phyloP scores from a whole-genome alignment of 83 land plant genomes.

The Diphasiastrum complanatum region DNA sequence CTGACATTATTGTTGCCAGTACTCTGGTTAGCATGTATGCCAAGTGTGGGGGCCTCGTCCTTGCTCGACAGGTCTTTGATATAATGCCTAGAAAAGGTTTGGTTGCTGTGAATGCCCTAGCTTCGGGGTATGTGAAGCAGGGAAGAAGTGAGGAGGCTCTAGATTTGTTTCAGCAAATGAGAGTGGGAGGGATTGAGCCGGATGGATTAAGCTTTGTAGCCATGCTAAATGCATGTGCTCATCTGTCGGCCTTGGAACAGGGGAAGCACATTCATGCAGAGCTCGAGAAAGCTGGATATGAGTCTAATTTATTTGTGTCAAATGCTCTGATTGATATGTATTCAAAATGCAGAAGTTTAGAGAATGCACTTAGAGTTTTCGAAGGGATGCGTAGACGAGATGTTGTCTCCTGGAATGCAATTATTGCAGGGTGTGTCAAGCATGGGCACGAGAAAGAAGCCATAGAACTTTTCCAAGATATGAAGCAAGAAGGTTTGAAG shows the following conservation, averaged over 20 bases:
- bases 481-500: not conserved
- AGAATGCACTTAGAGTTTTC: not conserved
- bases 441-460: not conserved
- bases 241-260: not conserved
- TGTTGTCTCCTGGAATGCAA: slow-evolving; percentile 5
- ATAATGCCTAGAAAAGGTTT: not conserved
- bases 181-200: not conserved
- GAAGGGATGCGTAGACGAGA: not conserved
- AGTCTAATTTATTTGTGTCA: not conserved
- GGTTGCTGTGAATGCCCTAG: not conserved
- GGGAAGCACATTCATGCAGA: not conserved
- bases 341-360: not conserved
- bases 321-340: not conserved
- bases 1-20: not conserved
- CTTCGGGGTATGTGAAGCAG: not conserved
- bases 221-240: not conserved
- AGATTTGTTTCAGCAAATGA: not conserved
- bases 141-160: not conserved
- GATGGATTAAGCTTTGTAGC: not conserved
- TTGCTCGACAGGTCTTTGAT: not conserved
- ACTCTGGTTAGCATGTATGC: not conserved
- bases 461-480: not conserved
- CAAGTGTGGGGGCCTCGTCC: not conserved
- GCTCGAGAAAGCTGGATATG: not conserved
- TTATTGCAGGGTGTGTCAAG: not conserved